Base-by-base conservation (phyloP, 1,139 yeast species). In the Scheffersomyces cryptocercus region DNA sequence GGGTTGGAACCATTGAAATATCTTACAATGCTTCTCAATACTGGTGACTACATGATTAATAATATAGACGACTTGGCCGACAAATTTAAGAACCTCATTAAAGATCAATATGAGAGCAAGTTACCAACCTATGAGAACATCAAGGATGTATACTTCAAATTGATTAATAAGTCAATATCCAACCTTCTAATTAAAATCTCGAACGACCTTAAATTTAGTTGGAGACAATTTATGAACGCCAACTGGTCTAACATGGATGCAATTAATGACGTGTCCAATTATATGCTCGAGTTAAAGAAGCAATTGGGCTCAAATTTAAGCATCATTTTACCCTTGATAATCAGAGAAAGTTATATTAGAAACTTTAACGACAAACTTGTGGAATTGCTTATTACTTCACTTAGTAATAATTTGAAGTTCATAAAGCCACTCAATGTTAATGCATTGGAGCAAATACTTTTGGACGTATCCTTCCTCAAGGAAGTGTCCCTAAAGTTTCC, bases 21-120 rank as follows among this genome's bases (percentile, higher is more conserved):
- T 45, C 75, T 88, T 1, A 84, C 95, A 26, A 70, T 88, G 62
- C 77, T 90, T 9, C 66, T 93, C 29, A 88, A 90, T 54, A 93
- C 99, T 0, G 90, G 96, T 1, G 97, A 93, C 58, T 93, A 91
- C 63, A 84, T 96, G 48, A 79, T 88, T 28, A 75, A 81, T 13
- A 93, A 97, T 5, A 81, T 85, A 3, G 77, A 76, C 14, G 97
- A 93, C 59, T 68, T 93, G 41, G 89, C 82, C 54, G 87, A 84
- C 35, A 82, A 79, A 52, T 66, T 93, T 40, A 60, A 67, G 10
- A 77, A 75, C 15, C 65, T 82, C 32, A 71, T 83, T 31, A 70
- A 49, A 40, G 61, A 47, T 57, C 68, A 47, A 53, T 73, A 47
- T 59, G 66, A 48, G 61, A 63, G 37, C 54, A 67, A 48, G 51